Base-by-base conservation (phyloP, 371 early-diverging fungal genomes). In the Mortierella sp. region DNA sequence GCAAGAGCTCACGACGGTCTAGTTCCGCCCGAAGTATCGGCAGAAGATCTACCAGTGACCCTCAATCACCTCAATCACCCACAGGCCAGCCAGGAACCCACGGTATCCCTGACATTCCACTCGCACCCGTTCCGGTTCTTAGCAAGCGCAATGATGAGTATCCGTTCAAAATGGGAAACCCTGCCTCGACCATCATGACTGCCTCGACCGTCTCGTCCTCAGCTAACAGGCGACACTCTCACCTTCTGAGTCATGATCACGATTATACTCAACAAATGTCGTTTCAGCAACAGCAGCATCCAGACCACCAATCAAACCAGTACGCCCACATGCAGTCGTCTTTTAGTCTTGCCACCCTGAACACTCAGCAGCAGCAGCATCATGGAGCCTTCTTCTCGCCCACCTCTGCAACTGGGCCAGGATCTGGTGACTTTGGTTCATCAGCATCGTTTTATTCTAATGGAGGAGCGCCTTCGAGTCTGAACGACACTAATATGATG, bases 161-260 rank as follows among this genome's bases (percentile, higher is more conserved):
- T 40, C 50, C 63, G 14, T 67, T 73, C 59, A 67, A 65, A 21
- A 59, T 70, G 54, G 70, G 58, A 4, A 61, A 68, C 5, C 52
- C 57, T n/a, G 47, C 57, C 3, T 52, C 68, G 2, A 44, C 46
- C 22, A 52, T 69, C 53, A 45, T 70, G 48, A 16, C 50, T 19
- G 53, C 56, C 50, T 34, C 60, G 3, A 48, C 64, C n/a, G 7
- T 54, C 22, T 31, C 57, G 10, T 56, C 61, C 17, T 28, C 66
- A 3, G 46, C 45, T 40, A 59, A 58, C 53, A 57, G 73, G 25
- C 62, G 73, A 47, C 67, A 67, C 8, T 73, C 73, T 1, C 63
- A 73, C 39, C 37, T 73, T 27, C 28, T 73, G 48, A 73, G 73
- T 54, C 73, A 73, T 24, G 73, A 73, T 21, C 73, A 73, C 8